Conservation (phyloP, 768 basidiomycete species). For the Termitomyces sp. region DNA sequence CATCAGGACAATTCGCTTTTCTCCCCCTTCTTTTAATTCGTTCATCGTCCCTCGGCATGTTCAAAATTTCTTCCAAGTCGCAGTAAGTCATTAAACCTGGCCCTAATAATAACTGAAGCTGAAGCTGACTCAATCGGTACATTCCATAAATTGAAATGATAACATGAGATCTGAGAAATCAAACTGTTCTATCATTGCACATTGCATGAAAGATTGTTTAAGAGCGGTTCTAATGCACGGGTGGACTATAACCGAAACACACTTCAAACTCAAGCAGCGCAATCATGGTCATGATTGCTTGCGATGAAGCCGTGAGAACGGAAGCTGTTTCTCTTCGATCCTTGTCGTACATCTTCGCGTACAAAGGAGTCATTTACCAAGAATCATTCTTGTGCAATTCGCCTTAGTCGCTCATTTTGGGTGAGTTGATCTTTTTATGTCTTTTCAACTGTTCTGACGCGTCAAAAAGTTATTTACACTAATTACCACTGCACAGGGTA, state of each 20-base stretch:
- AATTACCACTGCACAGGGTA: neutral
- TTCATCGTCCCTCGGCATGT: neutral
- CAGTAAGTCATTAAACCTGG: neutral
- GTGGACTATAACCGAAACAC: neutral
- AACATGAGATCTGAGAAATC: neutral
- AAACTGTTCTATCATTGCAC: neutral
- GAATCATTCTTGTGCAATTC: neutral
- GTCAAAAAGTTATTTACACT: neutral
- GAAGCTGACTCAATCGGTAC: neutral
- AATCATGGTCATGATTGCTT: neutral
- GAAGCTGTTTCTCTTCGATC: neutral
- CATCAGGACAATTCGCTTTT: too few relatives aligned
- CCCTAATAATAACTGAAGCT: neutral
- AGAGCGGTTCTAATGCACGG: neutral
- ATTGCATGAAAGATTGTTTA: neutral
- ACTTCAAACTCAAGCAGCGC: neutral
- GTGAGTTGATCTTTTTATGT: neutral
- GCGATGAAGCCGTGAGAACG: constrained; percentile 2
- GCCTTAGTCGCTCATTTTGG: neutral
- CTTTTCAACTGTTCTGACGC: neutral
- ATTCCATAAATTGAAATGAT: neutral
- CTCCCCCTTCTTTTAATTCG: neutral
- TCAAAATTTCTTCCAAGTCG: neutral
- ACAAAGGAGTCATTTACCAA: neutral
- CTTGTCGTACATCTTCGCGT: neutral